Conservation (phyloP, 345 rosid species). For the Noccaea caerulescens region DNA sequence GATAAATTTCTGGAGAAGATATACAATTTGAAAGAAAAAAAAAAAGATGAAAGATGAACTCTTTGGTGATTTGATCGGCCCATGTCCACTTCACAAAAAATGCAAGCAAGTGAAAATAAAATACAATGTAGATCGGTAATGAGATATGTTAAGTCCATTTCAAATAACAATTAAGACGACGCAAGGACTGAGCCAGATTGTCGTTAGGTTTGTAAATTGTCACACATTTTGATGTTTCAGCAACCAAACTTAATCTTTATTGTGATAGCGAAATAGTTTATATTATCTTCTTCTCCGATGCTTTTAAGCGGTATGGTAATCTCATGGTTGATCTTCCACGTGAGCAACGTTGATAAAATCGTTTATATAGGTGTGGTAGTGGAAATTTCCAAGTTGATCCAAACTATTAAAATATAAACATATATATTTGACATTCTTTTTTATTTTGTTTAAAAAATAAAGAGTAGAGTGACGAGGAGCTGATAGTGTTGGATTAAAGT, state of each 20-base stretch:
- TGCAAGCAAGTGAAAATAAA: not conserved
- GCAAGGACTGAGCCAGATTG: no score
- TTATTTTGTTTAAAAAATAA: not conserved
- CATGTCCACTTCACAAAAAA: not conserved
- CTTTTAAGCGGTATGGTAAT: no score
- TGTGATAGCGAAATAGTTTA: no score
- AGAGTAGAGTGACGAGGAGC: slow-evolving; percentile 23
- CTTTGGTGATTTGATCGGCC: not conserved
- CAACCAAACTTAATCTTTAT: no score
- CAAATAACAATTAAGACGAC: not conserved
- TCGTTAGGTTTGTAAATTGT: no score
- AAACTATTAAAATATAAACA: not conserved
- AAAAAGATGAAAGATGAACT: not conserved
- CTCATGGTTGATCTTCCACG: no score
- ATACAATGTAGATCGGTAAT: not conserved
- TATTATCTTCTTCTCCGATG: no score
- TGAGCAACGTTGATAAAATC: no score
- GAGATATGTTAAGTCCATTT: not conserved
- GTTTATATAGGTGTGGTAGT: not conserved
- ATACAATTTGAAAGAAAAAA: slow-evolving; percentile 2
- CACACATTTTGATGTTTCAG: no score
- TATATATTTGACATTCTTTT: no score
- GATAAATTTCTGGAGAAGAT: slow-evolving; percentile 14
- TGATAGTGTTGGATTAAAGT: slow-evolving; percentile 6
- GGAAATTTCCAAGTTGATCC: slow-evolving; percentile 10